Evolutionary conservation across 208 protist species (phyloP), one percentile per base, ranked within the genome.

Genomic region (Crithidia fasciculata): DNA sequence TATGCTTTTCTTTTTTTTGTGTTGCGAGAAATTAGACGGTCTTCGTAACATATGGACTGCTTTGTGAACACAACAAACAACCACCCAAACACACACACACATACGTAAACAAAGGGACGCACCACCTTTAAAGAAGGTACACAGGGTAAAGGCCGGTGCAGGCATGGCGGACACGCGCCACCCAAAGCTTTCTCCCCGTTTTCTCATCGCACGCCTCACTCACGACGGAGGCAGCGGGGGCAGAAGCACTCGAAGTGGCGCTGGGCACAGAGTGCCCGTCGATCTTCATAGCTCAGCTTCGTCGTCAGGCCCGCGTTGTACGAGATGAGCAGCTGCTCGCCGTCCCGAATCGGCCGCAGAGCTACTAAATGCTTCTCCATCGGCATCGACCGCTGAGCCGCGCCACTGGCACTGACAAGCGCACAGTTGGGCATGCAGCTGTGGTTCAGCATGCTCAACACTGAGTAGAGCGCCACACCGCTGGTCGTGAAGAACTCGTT

Each of bases 231-330:
- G 62, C 92, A 96, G 63, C 85, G 87, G 2, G 82, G 44, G 45
- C 92, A 96, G 70, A 90, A 95, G 67, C 92, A 96, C 68, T 91
- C 82, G 80, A 96, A 96, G 77, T 96, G 83, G 9, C 92, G 82
- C 78, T 96, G 90, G 40, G 85, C 77, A 68, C 88, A 95, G 40
- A 96, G 82, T 10, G 87, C 86, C 55, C 86, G 84, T 52, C 92
- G 82, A 41, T 96, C 80, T 47, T 87, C 84, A 64, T 95, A 96
- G 54, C 60, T 73, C 43, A 94, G 80, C 73, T 64, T 81, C 41
- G 84, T 84, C 47, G 85, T 96, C 28, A 95, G 72, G 39, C 56
- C 59, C 41, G 83, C 68, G 72, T 96, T 96, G 79, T 96, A 96
- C 66, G 95, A 81, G 61, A 95, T 93, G n/a, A 92, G 83, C 8